Base-by-base conservation (phyloP, 768 basidiomycete species). In the Lactarius trivialis region DNA sequence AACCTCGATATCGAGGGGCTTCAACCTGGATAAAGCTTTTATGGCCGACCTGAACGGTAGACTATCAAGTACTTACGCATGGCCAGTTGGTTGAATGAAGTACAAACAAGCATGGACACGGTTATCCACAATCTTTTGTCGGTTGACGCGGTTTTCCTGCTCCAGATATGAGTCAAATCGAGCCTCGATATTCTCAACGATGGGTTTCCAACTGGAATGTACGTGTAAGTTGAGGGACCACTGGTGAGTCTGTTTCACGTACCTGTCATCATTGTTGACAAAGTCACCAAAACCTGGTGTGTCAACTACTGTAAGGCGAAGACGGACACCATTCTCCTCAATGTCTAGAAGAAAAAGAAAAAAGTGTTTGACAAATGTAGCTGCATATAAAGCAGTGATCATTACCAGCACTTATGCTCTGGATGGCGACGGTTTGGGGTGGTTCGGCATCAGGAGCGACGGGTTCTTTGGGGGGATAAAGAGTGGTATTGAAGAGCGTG, bases 281-380 rank as follows among this genome's bases (percentile, higher is more conserved):
- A 97, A 98, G 75, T 99, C 97, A 64, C 97, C 97, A 71, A 98
- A 99, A 36, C 97, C 97, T 60, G 97, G 97, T 32, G 95, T 99
- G 73, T 99, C 97, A 66, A 99, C 97, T 65, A 99, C 96, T n/a
- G 94, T 98, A 60, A 99, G 78, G 72, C 94, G 93, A 49, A 98
- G 85, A 68, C 95, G 85, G 45, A 98, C 97, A 62, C 95, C 96
- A 63, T 90, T 96, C 79, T 99, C 97, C 79, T 98, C 96, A 71
- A 99, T 98, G 73, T 99, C 97, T 97, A 75, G 64, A 72, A 68
- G 14, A 17, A 75, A 64, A 72, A 68, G 69, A 68, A 14, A n/a
- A 3, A 15, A 26, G 37, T 39, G 30, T n/a, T n/a, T n/a, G n/a
- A n/a, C n/a, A n/a, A n/a, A n/a, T 15, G 30, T 9, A 12, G n/a